Conservation (phyloP, 352 stramenopile species). For the Vaucheria bursata region DNA sequence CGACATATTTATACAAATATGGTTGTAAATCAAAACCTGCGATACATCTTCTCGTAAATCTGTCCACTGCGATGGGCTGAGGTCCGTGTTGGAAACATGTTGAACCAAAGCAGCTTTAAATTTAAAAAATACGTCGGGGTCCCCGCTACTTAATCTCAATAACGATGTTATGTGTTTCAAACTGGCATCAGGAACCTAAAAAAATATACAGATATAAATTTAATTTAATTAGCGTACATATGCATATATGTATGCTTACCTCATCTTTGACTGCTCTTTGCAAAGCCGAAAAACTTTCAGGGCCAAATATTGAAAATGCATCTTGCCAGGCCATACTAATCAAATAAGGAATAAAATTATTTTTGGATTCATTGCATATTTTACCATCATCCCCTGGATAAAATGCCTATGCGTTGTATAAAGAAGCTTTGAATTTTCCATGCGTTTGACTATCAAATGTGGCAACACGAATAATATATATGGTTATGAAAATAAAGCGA, state of each 20-base stretch:
- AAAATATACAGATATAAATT: background rate
- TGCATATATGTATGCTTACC: too few relatives aligned
- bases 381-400: too few relatives aligned
- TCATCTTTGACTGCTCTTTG: conserved; percentile 42
- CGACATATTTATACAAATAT: background rate
- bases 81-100: conserved; percentile 34
- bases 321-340: background rate
- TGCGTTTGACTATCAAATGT: too few relatives aligned
- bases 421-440: too few relatives aligned
- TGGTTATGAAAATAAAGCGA: too few relatives aligned
- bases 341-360: too few relatives aligned
- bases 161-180: conserved; percentile 23
- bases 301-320: conserved; percentile 17
- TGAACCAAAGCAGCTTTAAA: conserved; percentile 31
- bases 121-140: conserved; percentile 45
- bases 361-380: too few relatives aligned
- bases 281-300: conserved; percentile 33
- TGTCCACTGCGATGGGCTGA: conserved; percentile 23
- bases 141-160: conserved; percentile 20
- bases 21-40: background rate
- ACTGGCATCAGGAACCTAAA: conserved; percentile 20
- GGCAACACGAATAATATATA: too few relatives aligned
- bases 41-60: conserved; percentile 17
- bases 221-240: background rate
- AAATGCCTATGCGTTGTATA: too few relatives aligned